These are phyloP conservation scores for Elaeagnus macrophylla DNA, from an alignment of 306 rosid species.

Conservation along the genomic window DNA sequence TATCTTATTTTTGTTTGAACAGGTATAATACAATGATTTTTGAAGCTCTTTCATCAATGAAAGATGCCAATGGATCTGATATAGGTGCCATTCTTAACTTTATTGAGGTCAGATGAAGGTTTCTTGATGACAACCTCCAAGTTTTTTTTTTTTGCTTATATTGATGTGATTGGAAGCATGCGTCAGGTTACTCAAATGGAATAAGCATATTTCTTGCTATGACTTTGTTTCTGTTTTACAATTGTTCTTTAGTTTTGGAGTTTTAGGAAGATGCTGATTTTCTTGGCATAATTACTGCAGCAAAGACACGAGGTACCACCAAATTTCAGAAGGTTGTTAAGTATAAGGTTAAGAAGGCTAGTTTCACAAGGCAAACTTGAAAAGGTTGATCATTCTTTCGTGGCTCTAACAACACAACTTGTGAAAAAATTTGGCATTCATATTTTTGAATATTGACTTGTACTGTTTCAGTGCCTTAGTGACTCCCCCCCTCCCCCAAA, in stretches of 20 bases:
- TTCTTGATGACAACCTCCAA: background rate
- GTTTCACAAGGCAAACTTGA: conserved; percentile 73
- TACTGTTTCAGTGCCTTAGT: too few species aligned
- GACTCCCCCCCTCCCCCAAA: too few species aligned
- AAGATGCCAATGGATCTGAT: conserved; percentile 64
- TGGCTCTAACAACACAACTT: background rate
- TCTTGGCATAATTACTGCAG: conserved; percentile 43
- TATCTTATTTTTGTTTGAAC: conserved; percentile 13
- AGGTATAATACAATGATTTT: conserved; percentile 67
- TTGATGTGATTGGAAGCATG: conserved; percentile 8
- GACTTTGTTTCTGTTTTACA: background rate
- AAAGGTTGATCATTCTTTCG: conserved; percentile 43
- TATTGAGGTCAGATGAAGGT: conserved; percentile 55
- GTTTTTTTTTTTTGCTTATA: background rate
- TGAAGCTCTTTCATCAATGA: conserved; percentile 60
- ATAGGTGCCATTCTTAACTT: conserved; percentile 54
- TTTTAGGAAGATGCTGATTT: conserved; percentile 18
- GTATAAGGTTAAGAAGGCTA: conserved; percentile 66
- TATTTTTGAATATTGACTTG: too few species aligned
- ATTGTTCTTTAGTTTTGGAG: conserved; percentile 11
- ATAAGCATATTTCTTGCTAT: background rate
- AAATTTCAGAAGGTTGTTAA: conserved; percentile 55
- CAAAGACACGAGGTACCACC: conserved; percentile 51
- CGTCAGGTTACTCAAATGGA: background rate
- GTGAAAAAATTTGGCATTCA: background rate